phyloP scores from a whole-genome alignment of 495 filamentous ascomycete genomes.

The Podospora conica region DNA sequence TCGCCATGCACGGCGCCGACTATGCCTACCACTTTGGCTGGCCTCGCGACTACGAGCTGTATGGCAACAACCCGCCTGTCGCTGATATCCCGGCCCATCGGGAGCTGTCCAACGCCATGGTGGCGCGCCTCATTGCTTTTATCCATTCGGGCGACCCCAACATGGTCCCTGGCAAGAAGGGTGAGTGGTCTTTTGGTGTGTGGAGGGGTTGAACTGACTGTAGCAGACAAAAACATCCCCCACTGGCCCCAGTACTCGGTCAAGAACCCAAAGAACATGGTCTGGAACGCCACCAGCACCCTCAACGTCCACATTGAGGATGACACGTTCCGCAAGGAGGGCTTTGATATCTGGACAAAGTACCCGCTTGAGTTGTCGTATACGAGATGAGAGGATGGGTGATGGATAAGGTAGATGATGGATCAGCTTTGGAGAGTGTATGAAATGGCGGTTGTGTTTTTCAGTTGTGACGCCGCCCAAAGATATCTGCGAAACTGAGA shows the following conservation, averaged over 20 bases:
- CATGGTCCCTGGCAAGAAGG: background rate
- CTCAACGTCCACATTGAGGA: constrained; percentile 10
- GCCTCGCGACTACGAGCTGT: constrained; percentile 2
- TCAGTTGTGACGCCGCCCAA: too few species aligned
- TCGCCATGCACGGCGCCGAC: constrained; percentile 4
- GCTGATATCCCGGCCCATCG: constrained; percentile 1
- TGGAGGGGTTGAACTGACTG: background rate
- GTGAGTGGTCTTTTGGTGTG: background rate
- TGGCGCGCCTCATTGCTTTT: constrained; percentile 3
- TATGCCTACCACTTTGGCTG: constrained; percentile 7
- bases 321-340: constrained; percentile 10
- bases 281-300: constrained; percentile 6
- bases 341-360: background rate
- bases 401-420: background rate
- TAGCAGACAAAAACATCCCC: background rate
- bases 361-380: constrained; percentile 1
- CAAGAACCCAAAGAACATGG: constrained; percentile 4
- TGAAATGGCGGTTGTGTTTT: too few species aligned
- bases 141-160: constrained; percentile 11
- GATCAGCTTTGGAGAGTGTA: too few species aligned
- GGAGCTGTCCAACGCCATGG: constrained; percentile 3
- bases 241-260: constrained; percentile 6
- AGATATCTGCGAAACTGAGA: too few species aligned
- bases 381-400: background rate
- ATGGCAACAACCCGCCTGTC: constrained; percentile 6